Base-by-base conservation (phyloP, 441 rosid species). In the Pelargonium fulgidum region DNA sequence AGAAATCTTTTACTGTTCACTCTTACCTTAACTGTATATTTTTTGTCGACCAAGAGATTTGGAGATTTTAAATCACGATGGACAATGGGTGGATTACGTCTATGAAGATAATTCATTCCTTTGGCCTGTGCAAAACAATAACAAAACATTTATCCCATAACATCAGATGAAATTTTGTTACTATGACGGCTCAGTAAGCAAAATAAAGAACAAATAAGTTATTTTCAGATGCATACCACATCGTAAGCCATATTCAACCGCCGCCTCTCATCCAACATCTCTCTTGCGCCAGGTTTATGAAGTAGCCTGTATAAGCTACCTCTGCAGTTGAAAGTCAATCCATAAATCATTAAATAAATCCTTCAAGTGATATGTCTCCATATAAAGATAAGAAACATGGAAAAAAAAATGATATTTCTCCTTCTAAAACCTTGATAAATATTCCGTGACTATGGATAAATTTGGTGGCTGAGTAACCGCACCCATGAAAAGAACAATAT, bases 41-140 rank as follows among this genome's bases (percentile, higher is more conserved):
- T 95, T 79, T 84, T 95, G 82, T 95, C 98, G 45, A 95, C 99
- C 83, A 95, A 80, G 65, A 95, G 89, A 84, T 95, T 95, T 39
- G 98, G 96, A 73, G 99, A 95, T 76, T 95, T 95, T 70, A 95
- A 75, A 83, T 95, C 99, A 79, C 99, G 88, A 76, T 95, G 99
- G 65, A 95, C 98, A 58, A 95, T 86, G 17, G 99, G 98, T 74
- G 99, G 98, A 66, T 89, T 92, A 70, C 86, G 87, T 65, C 78
- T 86, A 77, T 95, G 99, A 70, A 95, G 99, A 81, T 95, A 95
- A 85, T 95, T 95, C 98, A 95, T 92, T 74, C 99, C 99, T 83
- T 87, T 91, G 62, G 97, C 99, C 99, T 95, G 90, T 41, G 72
- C 62, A 65, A 69, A 64, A 67, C 61, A 79, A 62, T 12, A 36